phyloP scores from a whole-genome alignment of 2,329 filamentous ascomycete genomes.

The Trichoderma brevicompactum region DNA sequence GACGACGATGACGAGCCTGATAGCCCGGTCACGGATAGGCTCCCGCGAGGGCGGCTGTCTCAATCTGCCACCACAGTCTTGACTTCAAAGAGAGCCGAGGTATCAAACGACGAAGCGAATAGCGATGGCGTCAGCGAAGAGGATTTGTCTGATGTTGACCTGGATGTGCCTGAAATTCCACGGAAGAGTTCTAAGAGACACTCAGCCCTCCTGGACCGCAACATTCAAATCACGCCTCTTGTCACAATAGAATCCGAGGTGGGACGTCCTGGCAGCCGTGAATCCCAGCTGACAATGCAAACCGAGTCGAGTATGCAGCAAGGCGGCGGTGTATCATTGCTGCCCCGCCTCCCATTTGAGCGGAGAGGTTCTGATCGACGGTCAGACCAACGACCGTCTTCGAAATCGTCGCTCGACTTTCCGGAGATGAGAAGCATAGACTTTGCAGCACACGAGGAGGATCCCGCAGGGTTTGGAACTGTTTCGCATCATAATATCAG shows the following conservation, averaged over 20 bases:
- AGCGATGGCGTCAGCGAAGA: constrained; percentile 34
- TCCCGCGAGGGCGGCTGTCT: constrained; percentile 31
- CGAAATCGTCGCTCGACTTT: constrained; percentile 54
- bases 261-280: constrained; percentile 32
- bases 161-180: constrained; percentile 63
- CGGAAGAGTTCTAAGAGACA: constrained; percentile 73
- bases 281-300: constrained; percentile 20
- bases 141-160: constrained; percentile 47
- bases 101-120: not conserved
- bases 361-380: constrained; percentile 58
- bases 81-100: constrained; percentile 26
- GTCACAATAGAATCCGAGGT: constrained; percentile 37
- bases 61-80: constrained; percentile 18
- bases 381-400: constrained; percentile 57
- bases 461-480: constrained; percentile 59
- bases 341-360: constrained; percentile 58
- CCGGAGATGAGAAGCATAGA: constrained; percentile 52
- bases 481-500: constrained; percentile 63
- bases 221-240: constrained; percentile 43
- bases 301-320: constrained; percentile 12
- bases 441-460: constrained; percentile 48
- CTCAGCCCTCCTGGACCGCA: constrained; percentile 45
- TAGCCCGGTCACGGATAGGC: constrained; percentile 41
- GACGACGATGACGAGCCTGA: constrained; percentile 48
- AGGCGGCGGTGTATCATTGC: constrained; percentile 30